These are phyloP conservation scores for Pseudozyma thailandica DNA, from an alignment of 1,284 basidiomycete species.

Conservation along the genomic window DNA sequence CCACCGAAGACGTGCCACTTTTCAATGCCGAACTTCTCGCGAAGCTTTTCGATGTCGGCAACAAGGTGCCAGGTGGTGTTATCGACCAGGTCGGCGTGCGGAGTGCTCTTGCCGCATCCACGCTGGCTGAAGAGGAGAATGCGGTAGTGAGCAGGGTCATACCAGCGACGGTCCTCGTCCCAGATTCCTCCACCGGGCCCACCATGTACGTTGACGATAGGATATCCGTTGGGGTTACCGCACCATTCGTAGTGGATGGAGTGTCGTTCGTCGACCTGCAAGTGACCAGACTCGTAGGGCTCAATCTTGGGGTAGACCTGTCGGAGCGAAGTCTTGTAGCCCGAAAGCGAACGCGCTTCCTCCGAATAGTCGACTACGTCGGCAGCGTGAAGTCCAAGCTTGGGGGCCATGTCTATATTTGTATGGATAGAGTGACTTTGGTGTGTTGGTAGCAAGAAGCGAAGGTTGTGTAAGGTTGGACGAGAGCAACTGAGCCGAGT, in stretches of 20 bases:
- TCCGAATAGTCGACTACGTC: conserved; percentile 39
- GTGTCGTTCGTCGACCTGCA: conserved; percentile 54
- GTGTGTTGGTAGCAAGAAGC: background rate
- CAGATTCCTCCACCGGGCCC: conserved; percentile 64
- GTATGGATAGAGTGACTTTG: conserved; percentile 1
- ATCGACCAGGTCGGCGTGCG: conserved; percentile 81
- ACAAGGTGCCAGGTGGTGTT: conserved; percentile 97
- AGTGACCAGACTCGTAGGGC: conserved; percentile 54
- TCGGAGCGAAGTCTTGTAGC: conserved; percentile 43
- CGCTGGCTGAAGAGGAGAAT: conserved; percentile 72
- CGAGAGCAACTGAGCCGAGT: background rate
- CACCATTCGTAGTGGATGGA: conserved; percentile 59
- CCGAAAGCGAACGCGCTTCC: conserved; percentile 45
- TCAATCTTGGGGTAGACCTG: conserved; percentile 57
- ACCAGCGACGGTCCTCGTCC: conserved; percentile 59
- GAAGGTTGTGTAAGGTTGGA: background rate
- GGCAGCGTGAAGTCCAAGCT: conserved; percentile 46
- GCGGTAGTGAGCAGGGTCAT: conserved; percentile 62
- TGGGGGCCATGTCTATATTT: background rate
- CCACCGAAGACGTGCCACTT: conserved; percentile 67
- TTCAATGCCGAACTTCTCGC: conserved; percentile 74
- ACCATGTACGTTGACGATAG: conserved; percentile 63
- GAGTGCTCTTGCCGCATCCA: conserved; percentile 80
- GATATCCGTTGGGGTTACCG: conserved; percentile 57
- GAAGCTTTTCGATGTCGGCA: conserved; percentile 84